Evolutionary conservation across 768 basidiomycete species (phyloP).

Genomic region (Sarcodon sp.): DNA sequence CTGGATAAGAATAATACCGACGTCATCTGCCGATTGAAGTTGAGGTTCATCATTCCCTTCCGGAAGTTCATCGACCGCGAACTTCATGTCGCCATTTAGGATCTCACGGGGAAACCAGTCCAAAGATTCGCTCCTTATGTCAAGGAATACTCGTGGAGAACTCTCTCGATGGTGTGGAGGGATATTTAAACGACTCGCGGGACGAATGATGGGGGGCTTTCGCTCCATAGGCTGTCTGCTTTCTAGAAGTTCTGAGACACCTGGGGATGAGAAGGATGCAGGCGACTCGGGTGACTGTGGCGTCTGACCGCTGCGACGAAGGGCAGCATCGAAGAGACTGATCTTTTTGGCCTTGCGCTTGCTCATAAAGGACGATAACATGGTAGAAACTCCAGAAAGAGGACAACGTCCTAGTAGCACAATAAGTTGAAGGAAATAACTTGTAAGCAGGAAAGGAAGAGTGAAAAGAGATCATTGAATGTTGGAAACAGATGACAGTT

Average conservation of each 20-base stretch:
- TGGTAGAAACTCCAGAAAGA: slow-evolving; percentile 2
- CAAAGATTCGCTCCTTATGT: slow-evolving; percentile 8
- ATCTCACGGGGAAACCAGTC: slow-evolving; percentile 13
- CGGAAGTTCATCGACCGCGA: slow-evolving; percentile 5
- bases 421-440: slow-evolving; percentile 2
- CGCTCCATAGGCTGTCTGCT: slow-evolving; percentile 10
- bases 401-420: slow-evolving; percentile 1
- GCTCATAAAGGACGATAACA: slow-evolving; percentile 13
- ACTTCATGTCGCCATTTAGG: not conserved
- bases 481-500: not conserved
- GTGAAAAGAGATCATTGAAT: not conserved
- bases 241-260: slow-evolving; percentile 2
- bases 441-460: slow-evolving; percentile 1
- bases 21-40: not conserved
- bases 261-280: slow-evolving; percentile 7
- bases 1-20: slow-evolving; percentile 3
- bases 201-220: slow-evolving; percentile 6
- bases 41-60: slow-evolving; percentile 6
- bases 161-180: not conserved
- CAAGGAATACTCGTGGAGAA: slow-evolving; percentile 12
- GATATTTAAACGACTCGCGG: not conserved
- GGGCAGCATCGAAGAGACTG: slow-evolving; percentile 8
- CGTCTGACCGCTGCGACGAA: slow-evolving; percentile 8
- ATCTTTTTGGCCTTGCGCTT: slow-evolving; percentile 10
- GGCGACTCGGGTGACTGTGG: slow-evolving; percentile 16